Conservation (phyloP, 2,329 filamentous ascomycete species). For the Phialophora tarda region DNA sequence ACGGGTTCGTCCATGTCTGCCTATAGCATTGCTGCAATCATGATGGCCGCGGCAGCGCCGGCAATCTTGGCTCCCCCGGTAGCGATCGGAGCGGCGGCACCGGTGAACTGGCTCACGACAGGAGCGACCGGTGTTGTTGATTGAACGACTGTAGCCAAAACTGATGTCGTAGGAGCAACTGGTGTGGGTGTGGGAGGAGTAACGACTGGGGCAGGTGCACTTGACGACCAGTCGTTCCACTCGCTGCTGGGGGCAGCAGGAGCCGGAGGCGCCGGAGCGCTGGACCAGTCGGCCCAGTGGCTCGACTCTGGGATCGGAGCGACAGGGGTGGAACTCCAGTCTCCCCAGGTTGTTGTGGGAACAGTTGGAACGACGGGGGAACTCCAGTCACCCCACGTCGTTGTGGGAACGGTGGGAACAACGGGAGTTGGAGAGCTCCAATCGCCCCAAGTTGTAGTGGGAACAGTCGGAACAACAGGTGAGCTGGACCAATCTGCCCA, state of each 20-base stretch:
- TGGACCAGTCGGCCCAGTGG: constrained; percentile 24
- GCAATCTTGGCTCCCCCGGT: constrained; percentile 29
- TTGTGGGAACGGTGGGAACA: constrained; percentile 7
- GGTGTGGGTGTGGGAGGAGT: constrained; percentile 13
- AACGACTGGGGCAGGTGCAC: constrained; percentile 1
- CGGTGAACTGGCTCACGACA: constrained; percentile 30
- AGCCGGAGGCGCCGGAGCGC: constrained; percentile 9
- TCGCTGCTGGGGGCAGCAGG: constrained; percentile 12
- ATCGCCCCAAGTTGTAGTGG: background rate
- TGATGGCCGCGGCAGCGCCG: constrained; percentile 32
- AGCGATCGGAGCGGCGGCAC: constrained; percentile 28
- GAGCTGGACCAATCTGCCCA: background rate
- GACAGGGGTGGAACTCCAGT: constrained; percentile 23
- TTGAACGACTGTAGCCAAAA: constrained; percentile 11
- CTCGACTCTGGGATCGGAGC: constrained; percentile 12
- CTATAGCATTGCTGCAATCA: constrained; percentile 33
- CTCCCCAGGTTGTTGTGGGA: constrained; percentile 5
- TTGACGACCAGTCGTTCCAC: constrained; percentile 30
- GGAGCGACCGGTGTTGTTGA: constrained; percentile 28
- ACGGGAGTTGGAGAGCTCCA: background rate
- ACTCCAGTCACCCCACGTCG: constrained; percentile 20
- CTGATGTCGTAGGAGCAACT: constrained; percentile 14
- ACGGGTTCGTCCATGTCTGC: constrained; percentile 2
- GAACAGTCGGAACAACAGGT: background rate
- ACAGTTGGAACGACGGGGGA: constrained; percentile 10